Evolutionary conservation across 495 filamentous ascomycete species (phyloP).

Genomic region (Xylaria nigripes): DNA sequence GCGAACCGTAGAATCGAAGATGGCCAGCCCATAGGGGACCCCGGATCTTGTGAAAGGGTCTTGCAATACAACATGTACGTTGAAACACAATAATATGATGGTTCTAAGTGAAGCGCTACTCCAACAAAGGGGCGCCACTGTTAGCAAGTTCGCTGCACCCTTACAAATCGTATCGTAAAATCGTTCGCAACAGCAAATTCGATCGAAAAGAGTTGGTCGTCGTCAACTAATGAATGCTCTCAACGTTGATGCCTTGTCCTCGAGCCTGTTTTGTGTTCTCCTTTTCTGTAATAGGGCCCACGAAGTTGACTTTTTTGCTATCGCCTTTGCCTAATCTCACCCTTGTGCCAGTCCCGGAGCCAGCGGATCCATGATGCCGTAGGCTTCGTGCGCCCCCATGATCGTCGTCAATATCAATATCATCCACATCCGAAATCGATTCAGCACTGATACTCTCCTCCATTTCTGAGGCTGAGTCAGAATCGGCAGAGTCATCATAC

Average conservation of each 20-base stretch:
- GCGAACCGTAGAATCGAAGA: slow-evolving; percentile 6
- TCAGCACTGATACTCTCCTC: slow-evolving; percentile 34
- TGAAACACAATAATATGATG: slow-evolving; percentile 10
- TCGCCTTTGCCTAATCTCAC: slow-evolving; percentile 39
- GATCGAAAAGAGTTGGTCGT: not conserved
- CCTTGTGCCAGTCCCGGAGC: slow-evolving; percentile 19
- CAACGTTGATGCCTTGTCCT: slow-evolving; percentile 13
- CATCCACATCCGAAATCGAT: slow-evolving; percentile 42
- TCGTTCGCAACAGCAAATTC: slow-evolving; percentile 1
- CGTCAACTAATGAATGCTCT: slow-evolving; percentile 3
- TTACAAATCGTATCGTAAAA: slow-evolving; percentile 5
- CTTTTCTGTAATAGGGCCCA: slow-evolving; percentile 29
- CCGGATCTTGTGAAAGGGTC: slow-evolving; percentile 7
- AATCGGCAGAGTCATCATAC: slow-evolving; percentile 53
- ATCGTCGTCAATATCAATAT: slow-evolving; percentile 41
- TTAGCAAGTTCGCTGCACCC: not conserved
- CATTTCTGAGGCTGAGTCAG: slow-evolving; percentile 34
- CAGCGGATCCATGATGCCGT: slow-evolving; percentile 28
- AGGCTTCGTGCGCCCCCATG: slow-evolving; percentile 28
- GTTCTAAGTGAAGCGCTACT: slow-evolving; percentile 15
- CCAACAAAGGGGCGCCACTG: slow-evolving; percentile 10
- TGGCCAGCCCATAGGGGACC: slow-evolving; percentile 3
- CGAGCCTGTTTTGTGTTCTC: slow-evolving; percentile 27
- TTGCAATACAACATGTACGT: slow-evolving; percentile 24
- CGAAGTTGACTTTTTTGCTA: slow-evolving; percentile 39